phyloP scores from a whole-genome alignment of 306 rosid genomes.

The Malus sieversii region DNA sequence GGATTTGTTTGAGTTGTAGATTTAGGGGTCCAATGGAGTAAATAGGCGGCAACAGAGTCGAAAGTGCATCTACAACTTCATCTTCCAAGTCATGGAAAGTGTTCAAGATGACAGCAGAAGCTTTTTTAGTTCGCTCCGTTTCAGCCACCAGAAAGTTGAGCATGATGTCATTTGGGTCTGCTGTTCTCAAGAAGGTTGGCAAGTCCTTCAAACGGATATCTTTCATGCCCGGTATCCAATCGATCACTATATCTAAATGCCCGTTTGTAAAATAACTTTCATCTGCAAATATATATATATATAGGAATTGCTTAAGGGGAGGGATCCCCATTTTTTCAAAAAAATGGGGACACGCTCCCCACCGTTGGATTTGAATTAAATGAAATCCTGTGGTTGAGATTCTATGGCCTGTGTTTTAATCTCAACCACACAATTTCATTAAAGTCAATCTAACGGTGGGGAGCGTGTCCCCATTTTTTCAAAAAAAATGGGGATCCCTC shows the following conservation, averaged over 20 bases:
- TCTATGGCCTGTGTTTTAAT: no score
- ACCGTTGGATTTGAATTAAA: no score
- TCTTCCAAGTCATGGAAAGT: constrained; percentile 49
- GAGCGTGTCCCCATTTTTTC: no score
- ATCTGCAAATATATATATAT: constrained; percentile 21
- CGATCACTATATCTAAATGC: not conserved
- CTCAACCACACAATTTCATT: no score
- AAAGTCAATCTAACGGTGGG: no score
- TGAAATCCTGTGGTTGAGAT: no score
- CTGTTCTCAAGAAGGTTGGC: constrained; percentile 52
- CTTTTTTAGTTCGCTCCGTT: constrained; percentile 21
- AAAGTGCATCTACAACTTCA: constrained; percentile 26
- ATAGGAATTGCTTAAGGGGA: no score
- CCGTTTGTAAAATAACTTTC: constrained; percentile 29
- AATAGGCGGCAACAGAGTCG: constrained; percentile 34
- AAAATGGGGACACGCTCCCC: no score
- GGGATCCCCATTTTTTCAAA: no score
- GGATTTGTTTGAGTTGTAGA: constrained; percentile 20
- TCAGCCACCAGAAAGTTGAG: not conserved
- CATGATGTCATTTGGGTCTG: constrained; percentile 16
- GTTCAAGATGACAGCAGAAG: constrained; percentile 48
- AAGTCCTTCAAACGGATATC: constrained; percentile 43
- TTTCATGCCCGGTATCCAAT: constrained; percentile 55
- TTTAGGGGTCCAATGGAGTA: constrained; percentile 56
- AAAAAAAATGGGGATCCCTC: no score